Evolutionary conservation across 176 grass and related monocot species (phyloP), one percentile per base, ranked within the genome.

Genomic region (Oryza glaberrima): DNA sequence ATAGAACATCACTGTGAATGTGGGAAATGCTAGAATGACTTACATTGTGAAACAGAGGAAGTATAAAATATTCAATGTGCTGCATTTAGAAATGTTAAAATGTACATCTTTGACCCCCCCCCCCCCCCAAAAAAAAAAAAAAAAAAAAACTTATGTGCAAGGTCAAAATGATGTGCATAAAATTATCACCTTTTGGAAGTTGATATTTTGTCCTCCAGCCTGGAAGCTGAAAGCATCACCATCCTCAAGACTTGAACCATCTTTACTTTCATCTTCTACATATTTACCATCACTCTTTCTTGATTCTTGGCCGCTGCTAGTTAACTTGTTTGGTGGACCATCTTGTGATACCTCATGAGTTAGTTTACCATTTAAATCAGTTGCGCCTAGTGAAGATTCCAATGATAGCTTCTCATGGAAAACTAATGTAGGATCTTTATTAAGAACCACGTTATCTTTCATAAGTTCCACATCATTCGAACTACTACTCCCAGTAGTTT

Each of bases 401-500:
- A 82, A 47, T 14, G 63, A 68, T 80, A 84, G 83, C 74, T 94
- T 98, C 77, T 92, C 91, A 88, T 90, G 85, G 38, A 98, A 88
- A 89, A 87, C 87, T 82, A 98, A 64, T 45, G 96, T 90, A 7
- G 91, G 93, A 72, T 99, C 96, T 99, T 91, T 92, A 86, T 60
- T 84, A 52, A 77, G 51, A 87, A 83, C 73, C 65, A 82, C 60
- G 48, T 77, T 89, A 83, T 92, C 85, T 71, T 87, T 88, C 75
- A 73, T 71, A 76, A 80, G 61, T 46, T 93, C 93, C 25, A 75
- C 71, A 90, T 15, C 72, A 56, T 87, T 89, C 79, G 77, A 80
- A 85, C 47, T 78, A 76, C 80, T 90, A 60, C 72, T 86, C 66
- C 95, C 83, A 5, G 69, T 58, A 87, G 51, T 77, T 76, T 65